A percentile compares a stretch with the other conserved stretches of the same genome.
phyloP scores from a whole-genome alignment of 164 flowering plant genomes.

The Macadamia tetraphylla region DNA sequence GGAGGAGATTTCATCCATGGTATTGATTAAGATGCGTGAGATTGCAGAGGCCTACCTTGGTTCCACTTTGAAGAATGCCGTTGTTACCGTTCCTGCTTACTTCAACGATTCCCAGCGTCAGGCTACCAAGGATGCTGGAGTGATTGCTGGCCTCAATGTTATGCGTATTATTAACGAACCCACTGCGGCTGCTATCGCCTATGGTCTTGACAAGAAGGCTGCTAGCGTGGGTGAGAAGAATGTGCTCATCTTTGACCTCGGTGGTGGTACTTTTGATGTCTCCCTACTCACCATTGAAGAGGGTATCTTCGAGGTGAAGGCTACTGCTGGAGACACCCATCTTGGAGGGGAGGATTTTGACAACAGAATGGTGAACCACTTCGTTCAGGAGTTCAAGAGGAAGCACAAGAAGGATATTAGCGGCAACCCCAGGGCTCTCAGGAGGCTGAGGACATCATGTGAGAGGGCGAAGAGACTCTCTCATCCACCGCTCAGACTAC shows the following conservation, averaged over 20 bases:
- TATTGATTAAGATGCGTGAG: conserved; percentile 41
- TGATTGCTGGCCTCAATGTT: too few relatives aligned
- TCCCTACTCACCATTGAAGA: conserved; percentile 33
- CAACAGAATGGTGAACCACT: conserved; percentile 33
- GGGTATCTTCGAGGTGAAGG: too few relatives aligned
- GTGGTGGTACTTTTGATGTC: conserved; percentile 28
- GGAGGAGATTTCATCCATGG: conserved; percentile 36
- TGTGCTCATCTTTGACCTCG: too few relatives aligned
- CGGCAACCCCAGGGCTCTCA: conserved; percentile 27
- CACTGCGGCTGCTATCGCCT: too few relatives aligned
- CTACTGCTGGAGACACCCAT: too few relatives aligned
- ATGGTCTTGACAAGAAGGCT: conserved; percentile 33
- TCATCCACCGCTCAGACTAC: too few relatives aligned
- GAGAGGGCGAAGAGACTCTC: too few relatives aligned
- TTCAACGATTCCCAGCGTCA: too few relatives aligned
- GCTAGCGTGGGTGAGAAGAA: conserved; percentile 24
- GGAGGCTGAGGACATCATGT: conserved; percentile 1
- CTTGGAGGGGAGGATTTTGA: too few relatives aligned
- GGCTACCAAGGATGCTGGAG: too few relatives aligned
- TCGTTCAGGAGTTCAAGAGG: conserved; percentile 34
- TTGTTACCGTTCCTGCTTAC: too few relatives aligned
- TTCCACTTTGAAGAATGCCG: conserved; percentile 21
- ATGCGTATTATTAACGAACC: too few relatives aligned
- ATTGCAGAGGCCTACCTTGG: conserved; percentile 47
- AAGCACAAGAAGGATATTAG: conserved; percentile 34